Evolutionary conservation across 177 flowering plant species (phyloP), one percentile per base, ranked within the genome.

Genomic region (Vitis hybrid): DNA sequence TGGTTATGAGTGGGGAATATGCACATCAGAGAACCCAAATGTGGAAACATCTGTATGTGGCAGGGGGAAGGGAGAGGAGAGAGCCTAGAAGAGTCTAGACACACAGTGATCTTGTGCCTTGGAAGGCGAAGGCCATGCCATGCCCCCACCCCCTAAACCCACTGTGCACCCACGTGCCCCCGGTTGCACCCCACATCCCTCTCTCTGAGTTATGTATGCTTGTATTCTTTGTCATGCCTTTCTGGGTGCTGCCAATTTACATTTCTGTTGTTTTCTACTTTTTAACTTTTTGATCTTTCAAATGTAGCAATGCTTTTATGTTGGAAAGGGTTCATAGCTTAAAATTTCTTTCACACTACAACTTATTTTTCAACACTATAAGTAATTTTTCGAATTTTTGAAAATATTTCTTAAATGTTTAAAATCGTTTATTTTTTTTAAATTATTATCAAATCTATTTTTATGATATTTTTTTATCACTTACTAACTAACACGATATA

Each of bases 151-250:
- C 51, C 51, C 52, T 9, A 6, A 15, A 4, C 0, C 18, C 48
- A 61, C 68, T 72, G 78, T 60, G 58, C 50, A 55, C 66, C 75
- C 78, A 75, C 76, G 32, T 72, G 76, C 58, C 62, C 40, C 46
- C 19, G 68, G 57, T 12, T 52, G 49, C 60, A 1, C 35, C 14
- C 21, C 32, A 71, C 71, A 48, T 67, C 27, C 55, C 54, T 35
- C 46, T 35, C 46, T 35, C 46, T 10, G 60, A 18, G 60, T 16
- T 19, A 57, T 19, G 7, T 19, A 57, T 15, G 19, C 11, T 2
- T 24, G 3, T 16, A 24, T 14, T 57, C 27, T 24, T 24, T 24
- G 27, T 24, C 27, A 24, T 24, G 27, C 27, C 27, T 24, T 24
- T 24, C 27, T 24, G 27, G 3, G 27, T 24, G 27, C 3, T 24